Conservation (phyloP, 176 grass and related monocot genomes). For the Carex littledalei region DNA sequence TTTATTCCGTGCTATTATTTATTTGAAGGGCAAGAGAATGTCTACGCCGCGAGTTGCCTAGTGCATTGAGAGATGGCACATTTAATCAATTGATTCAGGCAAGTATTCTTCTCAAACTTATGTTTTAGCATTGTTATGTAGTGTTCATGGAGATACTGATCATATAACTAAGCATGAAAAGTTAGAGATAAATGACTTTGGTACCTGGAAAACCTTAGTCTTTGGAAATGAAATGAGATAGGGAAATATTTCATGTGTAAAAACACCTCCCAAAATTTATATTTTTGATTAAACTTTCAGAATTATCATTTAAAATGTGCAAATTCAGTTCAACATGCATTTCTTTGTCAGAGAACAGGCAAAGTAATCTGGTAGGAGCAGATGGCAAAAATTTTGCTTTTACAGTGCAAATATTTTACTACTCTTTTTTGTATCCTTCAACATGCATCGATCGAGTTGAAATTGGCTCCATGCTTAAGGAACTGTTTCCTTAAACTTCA, state of each 20-base stretch:
- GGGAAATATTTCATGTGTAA: not conserved
- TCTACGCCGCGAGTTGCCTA: not conserved
- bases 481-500: not conserved
- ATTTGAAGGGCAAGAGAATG: not conserved
- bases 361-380: too few species aligned
- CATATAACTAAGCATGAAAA: not conserved
- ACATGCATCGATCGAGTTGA: not conserved
- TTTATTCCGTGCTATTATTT: not conserved
- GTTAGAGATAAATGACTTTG: not conserved
- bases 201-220: not conserved
- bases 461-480: not conserved
- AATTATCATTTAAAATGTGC: too few species aligned
- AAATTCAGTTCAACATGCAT: too few species aligned
- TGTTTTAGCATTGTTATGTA: not conserved
- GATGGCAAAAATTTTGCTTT: too few species aligned
- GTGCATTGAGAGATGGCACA: conserved; percentile 21
- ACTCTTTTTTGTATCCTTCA: not conserved
- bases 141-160: not conserved
- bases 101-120: not conserved
- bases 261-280: not conserved
- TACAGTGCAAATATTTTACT: too few species aligned
- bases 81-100: conserved; percentile 9
- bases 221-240: not conserved
- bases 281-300: too few species aligned
- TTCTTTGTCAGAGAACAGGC: too few species aligned